Conservation (phyloP, 2,329 filamentous ascomycete species). For the Aspergillus fumigatus region DNA sequence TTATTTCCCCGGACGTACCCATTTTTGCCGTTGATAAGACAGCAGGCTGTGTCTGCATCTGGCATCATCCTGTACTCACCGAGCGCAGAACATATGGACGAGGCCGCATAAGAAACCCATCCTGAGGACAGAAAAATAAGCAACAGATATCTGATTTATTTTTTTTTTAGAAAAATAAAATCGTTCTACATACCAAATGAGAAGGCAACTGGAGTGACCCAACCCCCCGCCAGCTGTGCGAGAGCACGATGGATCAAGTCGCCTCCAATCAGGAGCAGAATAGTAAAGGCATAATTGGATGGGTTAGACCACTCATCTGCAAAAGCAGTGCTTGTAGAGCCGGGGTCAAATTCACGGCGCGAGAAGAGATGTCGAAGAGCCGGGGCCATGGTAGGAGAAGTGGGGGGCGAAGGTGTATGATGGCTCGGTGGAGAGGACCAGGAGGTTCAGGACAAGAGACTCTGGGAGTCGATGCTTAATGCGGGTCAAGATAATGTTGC, state of each 20-base stretch:
- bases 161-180: too few relatives aligned
- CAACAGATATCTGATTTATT: not conserved
- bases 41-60: conserved; percentile 24
- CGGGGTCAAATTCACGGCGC: not conserved
- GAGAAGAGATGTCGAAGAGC: not conserved
- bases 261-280: conserved; percentile 35
- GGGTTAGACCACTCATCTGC: conserved; percentile 15
- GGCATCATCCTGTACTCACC: conserved; percentile 36
- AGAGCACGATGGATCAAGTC: conserved; percentile 34
- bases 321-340: not conserved
- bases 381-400: not conserved
- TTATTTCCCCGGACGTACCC: conserved; percentile 38
- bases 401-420: not conserved
- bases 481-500: too few relatives aligned
- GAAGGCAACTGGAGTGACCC: conserved; percentile 31
- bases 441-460: too few relatives aligned
- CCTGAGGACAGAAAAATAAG: conserved; percentile 1
- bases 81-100: conserved; percentile 24
- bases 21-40: conserved; percentile 34
- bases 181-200: conserved; percentile 27
- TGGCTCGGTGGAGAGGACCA: not conserved
- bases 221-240: conserved; percentile 26
- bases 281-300: conserved; percentile 22
- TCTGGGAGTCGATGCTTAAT: too few relatives aligned
- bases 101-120: conserved; percentile 37